Percentiles rank a stretch among this genome's conserved stretches.
Conservation (phyloP, 2,329 filamentous ascomycete species). For the Pseudogymnoascus sp. region DNA sequence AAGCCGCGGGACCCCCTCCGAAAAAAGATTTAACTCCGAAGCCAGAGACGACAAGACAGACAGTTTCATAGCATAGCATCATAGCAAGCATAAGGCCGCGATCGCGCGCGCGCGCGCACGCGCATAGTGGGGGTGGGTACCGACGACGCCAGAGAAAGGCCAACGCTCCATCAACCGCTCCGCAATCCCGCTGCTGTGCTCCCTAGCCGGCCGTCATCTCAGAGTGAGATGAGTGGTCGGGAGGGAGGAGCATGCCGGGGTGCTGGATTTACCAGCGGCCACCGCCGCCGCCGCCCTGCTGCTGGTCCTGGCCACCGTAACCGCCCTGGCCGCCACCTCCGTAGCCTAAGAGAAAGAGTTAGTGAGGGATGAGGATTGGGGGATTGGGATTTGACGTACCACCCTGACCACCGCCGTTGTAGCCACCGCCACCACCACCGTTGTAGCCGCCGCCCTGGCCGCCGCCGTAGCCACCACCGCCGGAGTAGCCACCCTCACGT, state of each 20-base stretch:
- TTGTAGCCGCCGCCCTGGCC: constrained; percentile 27
- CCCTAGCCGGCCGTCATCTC: neutral
- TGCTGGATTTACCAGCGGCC: constrained; percentile 20
- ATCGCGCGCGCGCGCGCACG: too few species aligned
- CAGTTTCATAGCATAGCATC: neutral
- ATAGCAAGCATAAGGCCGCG: neutral
- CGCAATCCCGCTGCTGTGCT: neutral
- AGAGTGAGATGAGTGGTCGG: neutral
- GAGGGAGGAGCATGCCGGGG: neutral
- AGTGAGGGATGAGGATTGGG: constrained; percentile 22
- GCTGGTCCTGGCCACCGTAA: constrained; percentile 14
- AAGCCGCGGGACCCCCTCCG: neutral
- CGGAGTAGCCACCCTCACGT: constrained; percentile 30
- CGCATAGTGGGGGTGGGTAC: neutral
- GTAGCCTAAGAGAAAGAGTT: neutral
- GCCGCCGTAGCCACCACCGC: constrained; percentile 31
- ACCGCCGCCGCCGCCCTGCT: constrained; percentile 20
- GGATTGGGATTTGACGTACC: constrained; percentile 20
- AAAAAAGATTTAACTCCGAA: neutral
- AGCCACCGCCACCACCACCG: constrained; percentile 31
- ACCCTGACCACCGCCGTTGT: constrained; percentile 18
- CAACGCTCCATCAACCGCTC: neutral
- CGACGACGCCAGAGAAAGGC: neutral
- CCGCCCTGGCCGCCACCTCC: constrained; percentile 15
- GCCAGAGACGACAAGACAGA: neutral